Evolutionary conservation across 148 eudicot species (phyloP).

Genomic region (Fallopia convolvulus): DNA sequence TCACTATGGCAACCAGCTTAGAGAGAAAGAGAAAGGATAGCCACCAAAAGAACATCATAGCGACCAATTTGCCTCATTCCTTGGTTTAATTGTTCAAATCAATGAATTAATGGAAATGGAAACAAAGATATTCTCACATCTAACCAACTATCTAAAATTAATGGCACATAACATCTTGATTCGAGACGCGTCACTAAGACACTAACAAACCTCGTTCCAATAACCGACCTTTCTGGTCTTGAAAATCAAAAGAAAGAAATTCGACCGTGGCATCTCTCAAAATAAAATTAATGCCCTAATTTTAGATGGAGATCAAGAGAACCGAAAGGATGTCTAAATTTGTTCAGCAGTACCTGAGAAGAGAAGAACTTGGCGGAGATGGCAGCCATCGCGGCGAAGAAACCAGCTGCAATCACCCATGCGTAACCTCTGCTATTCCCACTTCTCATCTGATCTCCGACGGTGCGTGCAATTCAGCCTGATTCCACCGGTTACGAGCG

Average conservation of each 20-base stretch:
- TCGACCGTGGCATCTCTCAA: background rate
- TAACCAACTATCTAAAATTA: background rate
- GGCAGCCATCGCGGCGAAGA: slow-evolving; percentile 82
- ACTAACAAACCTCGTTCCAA: background rate
- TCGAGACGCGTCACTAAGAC: slow-evolving; percentile 1
- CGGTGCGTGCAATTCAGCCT: background rate
- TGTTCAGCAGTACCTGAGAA: slow-evolving; percentile 35
- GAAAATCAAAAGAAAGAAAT: background rate
- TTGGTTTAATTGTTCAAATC: too few species aligned
- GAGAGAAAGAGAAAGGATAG: too few species aligned
- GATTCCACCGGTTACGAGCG: background rate
- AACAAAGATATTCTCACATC: background rate
- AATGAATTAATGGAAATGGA: background rate
- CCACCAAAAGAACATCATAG: background rate
- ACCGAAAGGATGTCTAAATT: background rate
- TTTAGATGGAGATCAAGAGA: background rate
- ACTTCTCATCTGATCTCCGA: slow-evolving; percentile 14
- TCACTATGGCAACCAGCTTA: background rate
- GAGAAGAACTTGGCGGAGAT: slow-evolving; percentile 72
- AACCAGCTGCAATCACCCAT: slow-evolving; percentile 79
- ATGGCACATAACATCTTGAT: slow-evolving; percentile 1
- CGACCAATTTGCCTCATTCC: too few species aligned
- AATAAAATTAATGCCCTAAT: background rate
- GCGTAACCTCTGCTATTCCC: slow-evolving; percentile 47
- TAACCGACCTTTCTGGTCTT: background rate